Base-by-base conservation (phyloP, 805 yeast species). In the Brettanomyces bruxellensis region DNA sequence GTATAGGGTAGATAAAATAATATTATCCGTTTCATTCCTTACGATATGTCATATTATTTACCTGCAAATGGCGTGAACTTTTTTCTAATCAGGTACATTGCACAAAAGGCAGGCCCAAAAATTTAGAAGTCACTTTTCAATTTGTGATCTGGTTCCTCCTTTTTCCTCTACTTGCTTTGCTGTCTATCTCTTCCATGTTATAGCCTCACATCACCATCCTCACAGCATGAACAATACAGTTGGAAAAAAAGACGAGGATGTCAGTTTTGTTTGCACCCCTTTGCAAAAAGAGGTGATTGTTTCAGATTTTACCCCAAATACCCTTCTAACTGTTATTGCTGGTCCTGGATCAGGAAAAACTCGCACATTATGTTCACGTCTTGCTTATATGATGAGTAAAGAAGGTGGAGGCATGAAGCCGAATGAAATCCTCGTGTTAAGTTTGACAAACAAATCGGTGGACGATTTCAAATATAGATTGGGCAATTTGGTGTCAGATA, bases 291-390 rank as follows among this genome's bases (percentile, higher is more conserved):
- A 58, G 13, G 75, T 78, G 5, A 73, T 81, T 8, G 55, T 61
- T 1, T 60, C 61, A 47, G 75, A 79, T 1, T 40, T 49, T 35
- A 58, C 66, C 8, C 65, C 68, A 6, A 58, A 65, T 14, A 61
- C 69, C 6, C 62, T 81, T 0, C 59, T 83, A 5, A 68, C 75
- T 35, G 68, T 83, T 1, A 65, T 70, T 7, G 85, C 89, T 0
- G 88, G 88, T 0, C 88, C 90, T 0, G 89, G 90, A 4, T 74
- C 85, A 7, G 90, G 91, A 2, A 83, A 83, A 55, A 81, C 89
- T 0, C 65, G 67, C 34, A 81, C 88, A 0, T 53, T 83, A 30
- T 72, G 78, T 4, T 66, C 71, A 30, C 68, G 85, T 49, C 68
- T 83, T 0, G 74, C 74, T 2, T 66, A 72, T 48, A 51, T 80